phyloP scores from a whole-genome alignment of 129 eudicot species.

The Lactuca sativa region DNA sequence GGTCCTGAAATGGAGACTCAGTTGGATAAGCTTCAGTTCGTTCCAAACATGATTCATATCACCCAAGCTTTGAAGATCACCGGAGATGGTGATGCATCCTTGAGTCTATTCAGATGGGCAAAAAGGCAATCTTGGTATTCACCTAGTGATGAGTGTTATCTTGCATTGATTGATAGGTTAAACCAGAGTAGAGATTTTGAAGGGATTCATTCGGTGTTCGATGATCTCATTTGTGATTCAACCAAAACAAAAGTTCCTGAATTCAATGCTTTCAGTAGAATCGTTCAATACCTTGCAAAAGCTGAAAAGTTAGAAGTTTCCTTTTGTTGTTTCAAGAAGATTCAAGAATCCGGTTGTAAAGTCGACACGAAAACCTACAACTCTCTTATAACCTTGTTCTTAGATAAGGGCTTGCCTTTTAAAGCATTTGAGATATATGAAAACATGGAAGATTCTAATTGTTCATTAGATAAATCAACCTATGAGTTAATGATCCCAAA shows the following conservation, averaged over 20 bases:
- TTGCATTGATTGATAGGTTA: conserved; percentile 63
- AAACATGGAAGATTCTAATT: conserved; percentile 71
- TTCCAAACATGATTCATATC: conserved; percentile 80
- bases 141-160: conserved; percentile 69
- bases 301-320: conserved; percentile 92
- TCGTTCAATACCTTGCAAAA: conserved; percentile 79
- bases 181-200: conserved; percentile 78
- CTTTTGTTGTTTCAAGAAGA: conserved; percentile 81
- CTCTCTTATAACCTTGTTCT: conserved; percentile 67
- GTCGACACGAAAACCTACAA: conserved; percentile 77
- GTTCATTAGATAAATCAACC: conserved; percentile 71
- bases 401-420: conserved; percentile 85
- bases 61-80: conserved; percentile 69
- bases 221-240: conserved; percentile 70
- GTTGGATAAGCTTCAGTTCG: conserved; percentile 81
- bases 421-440: conserved; percentile 95
- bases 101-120: conserved; percentile 84
- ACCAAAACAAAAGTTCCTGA: conserved; percentile 33
- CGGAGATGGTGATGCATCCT: conserved; percentile 54
- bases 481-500: conserved; percentile 92
- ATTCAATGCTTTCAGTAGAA: conserved; percentile 59
- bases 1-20: conserved; percentile 98
- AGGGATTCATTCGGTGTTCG: conserved; percentile 70
- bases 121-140: conserved; percentile 83
- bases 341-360: conserved; percentile 65